Conservation (phyloP, 257 asterid genomes). For the Craterostigma plantagineum region DNA sequence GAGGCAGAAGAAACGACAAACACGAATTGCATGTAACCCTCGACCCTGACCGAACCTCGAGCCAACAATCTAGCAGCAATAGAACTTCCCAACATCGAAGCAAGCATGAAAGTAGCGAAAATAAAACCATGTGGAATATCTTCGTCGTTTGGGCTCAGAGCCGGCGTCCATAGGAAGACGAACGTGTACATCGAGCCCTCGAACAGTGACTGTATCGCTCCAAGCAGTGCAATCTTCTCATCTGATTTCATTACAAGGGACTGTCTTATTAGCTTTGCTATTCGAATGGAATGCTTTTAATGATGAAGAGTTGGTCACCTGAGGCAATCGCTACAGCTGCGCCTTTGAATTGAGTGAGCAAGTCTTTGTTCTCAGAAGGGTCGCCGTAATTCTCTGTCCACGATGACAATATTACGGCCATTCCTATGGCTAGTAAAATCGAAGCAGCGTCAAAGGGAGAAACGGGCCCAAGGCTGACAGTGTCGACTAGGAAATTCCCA, state of each 20-base stretch:
- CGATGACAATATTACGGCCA: constrained; percentile 72
- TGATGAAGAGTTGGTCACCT: too few relatives aligned
- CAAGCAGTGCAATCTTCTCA: constrained; percentile 86
- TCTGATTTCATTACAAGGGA: too few relatives aligned
- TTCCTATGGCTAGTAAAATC: constrained; percentile 70
- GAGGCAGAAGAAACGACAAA: constrained; percentile 62
- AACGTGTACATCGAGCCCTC: constrained; percentile 98
- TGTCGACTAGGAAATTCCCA: constrained; percentile 73
- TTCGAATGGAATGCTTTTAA: not conserved
- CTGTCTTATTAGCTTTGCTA: too few relatives aligned
- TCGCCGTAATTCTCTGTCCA: constrained; percentile 89
- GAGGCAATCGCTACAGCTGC: constrained; percentile 95
- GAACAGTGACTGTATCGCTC: constrained; percentile 89
- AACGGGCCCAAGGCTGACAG: constrained; percentile 74
- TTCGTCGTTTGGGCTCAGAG: constrained; percentile 84
- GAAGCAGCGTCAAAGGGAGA: constrained; percentile 93
- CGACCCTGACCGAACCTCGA: constrained; percentile 52
- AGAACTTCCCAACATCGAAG: constrained; percentile 95
- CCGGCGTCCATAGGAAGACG: constrained; percentile 95
- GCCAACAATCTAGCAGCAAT: constrained; percentile 79
- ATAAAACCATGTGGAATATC: constrained; percentile 87
- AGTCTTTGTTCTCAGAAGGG: constrained; percentile 74
- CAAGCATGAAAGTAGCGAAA: constrained; percentile 89
- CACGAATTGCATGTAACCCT: constrained; percentile 81
- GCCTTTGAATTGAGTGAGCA: constrained; percentile 70